A percentile compares a stretch with the other conserved stretches of the same genome.
These are phyloP conservation scores for Parsonsia alboflavescens DNA, from an alignment of 257 asterid genomes.

Conservation along the genomic window DNA sequence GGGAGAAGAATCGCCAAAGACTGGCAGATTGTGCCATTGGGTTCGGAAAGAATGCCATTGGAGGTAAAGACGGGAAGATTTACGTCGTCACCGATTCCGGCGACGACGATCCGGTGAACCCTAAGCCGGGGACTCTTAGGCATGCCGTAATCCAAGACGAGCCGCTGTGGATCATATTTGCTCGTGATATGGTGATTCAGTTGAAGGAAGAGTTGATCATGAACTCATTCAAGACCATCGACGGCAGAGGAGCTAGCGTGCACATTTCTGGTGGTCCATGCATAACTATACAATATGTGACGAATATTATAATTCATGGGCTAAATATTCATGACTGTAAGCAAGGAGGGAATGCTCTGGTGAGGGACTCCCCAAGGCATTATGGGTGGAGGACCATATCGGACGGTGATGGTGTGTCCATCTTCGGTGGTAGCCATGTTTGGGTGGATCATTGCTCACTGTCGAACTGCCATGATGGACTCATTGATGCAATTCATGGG, in stretches of 20 bases:
- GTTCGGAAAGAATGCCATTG: constrained; percentile 68
- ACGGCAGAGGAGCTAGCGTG: constrained; percentile 77
- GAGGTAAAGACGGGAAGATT: constrained; percentile 56
- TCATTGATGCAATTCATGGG: constrained; percentile 64
- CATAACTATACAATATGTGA: constrained; percentile 66
- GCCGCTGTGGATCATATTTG: constrained; percentile 74
- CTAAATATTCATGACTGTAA: constrained; percentile 70
- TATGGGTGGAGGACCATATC: constrained; percentile 68
- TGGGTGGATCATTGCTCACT: constrained; percentile 85
- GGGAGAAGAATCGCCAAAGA: constrained; percentile 62
- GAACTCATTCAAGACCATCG: constrained; percentile 82
- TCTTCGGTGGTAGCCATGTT: constrained; percentile 63
- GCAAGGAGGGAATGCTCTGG: constrained; percentile 72
- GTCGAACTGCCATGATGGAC: constrained; percentile 59
- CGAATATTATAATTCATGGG: constrained; percentile 74
- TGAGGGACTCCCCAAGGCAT: constrained; percentile 61
- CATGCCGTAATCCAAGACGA: constrained; percentile 58
- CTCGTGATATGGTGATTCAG: constrained; percentile 68
- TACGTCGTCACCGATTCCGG: constrained; percentile 64
- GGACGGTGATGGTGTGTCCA: constrained; percentile 81
- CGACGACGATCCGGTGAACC: constrained; percentile 43
- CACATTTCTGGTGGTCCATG: constrained; percentile 84
- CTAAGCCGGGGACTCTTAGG: constrained; percentile 72
- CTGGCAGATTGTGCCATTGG: constrained; percentile 77
- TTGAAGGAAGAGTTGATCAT: constrained; percentile 71